A percentile compares a stretch with the other conserved stretches of the same genome.
Conservation (phyloP, 108 stramenopile species). For the Schizochytrium sp. region DNA sequence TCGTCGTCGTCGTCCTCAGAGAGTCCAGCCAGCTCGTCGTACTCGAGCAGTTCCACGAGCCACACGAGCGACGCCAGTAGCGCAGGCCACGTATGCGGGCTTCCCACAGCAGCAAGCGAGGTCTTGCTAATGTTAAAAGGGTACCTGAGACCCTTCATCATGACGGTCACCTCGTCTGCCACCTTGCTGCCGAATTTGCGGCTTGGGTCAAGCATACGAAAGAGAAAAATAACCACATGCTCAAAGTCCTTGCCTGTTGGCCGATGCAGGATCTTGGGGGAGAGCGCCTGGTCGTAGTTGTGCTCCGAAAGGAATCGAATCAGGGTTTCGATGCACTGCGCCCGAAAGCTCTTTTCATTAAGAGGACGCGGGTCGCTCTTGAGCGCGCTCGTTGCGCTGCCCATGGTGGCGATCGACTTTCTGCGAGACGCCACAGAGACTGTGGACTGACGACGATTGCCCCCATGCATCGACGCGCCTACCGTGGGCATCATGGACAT, state of each 20-base stretch:
- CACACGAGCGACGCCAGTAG: constrained; percentile 86
- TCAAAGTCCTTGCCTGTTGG: constrained; percentile 90
- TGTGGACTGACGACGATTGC: background rate
- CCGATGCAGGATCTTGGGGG: constrained; percentile 61
- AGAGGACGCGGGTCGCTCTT: constrained; percentile 43
- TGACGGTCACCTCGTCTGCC: constrained; percentile 83
- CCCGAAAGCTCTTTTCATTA: constrained; percentile 64
- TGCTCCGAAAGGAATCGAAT: constrained; percentile 58
- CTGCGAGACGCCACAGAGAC: background rate
- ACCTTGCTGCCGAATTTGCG: constrained; percentile 64
- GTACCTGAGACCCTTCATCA: constrained; percentile 84
- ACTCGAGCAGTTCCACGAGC: constrained; percentile 75
- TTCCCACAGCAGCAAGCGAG: constrained; percentile 86
- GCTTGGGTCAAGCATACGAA: constrained; percentile 72
- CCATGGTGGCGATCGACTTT: background rate
- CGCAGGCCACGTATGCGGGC: constrained; percentile 95
- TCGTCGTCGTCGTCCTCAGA: constrained; percentile 24
- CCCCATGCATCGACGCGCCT: background rate
- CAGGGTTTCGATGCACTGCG: constrained; percentile 57
- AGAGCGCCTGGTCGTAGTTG: constrained; percentile 65
- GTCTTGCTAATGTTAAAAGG: constrained; percentile 40
- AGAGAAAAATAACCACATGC: constrained; percentile 82
- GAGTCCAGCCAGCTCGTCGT: constrained; percentile 29
- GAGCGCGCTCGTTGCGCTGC: background rate
- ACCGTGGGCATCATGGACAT: constrained; percentile 1